Percentiles rank a stretch among this genome's conserved stretches.
Conservation (phyloP, 106 monocot species). For the Apostasia shenzhenica region DNA sequence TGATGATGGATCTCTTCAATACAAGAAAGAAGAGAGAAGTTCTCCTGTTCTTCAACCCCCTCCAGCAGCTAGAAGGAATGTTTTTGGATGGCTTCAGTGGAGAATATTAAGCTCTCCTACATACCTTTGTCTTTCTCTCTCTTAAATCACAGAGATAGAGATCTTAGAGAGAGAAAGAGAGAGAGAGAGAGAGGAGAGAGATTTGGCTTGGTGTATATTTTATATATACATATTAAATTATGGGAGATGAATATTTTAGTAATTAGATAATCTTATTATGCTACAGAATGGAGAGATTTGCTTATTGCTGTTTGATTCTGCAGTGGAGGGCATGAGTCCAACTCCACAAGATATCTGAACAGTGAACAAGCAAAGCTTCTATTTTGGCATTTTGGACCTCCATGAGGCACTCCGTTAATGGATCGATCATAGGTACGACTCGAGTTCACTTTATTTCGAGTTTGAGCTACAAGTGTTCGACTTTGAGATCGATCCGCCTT, state of each 20-base stretch:
- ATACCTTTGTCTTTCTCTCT: no score
- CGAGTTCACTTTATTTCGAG: no score
- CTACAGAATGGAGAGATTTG: neutral
- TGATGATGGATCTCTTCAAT: neutral
- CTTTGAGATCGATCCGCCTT: neutral
- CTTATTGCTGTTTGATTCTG: neutral
- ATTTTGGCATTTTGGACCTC: neutral
- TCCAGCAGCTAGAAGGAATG: neutral
- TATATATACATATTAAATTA: neutral
- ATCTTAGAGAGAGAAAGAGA: neutral
- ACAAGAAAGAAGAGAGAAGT: neutral
- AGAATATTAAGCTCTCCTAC: slow-evolving; percentile 1
- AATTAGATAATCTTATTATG: neutral
- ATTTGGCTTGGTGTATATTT: neutral
- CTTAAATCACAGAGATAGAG: no score
- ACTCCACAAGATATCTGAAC: neutral
- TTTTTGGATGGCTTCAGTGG: slow-evolving; percentile 1
- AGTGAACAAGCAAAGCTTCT: neutral
- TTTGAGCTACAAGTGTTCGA: no score
- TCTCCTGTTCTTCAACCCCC: neutral
- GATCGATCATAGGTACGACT: neutral
- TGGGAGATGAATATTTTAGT: neutral
- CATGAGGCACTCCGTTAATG: neutral
- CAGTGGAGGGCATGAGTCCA: neutral
- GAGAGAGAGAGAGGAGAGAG: slow-evolving; percentile 3